Conservation (phyloP, 176 grass and related monocot species). For the Coix lacrymajobi region DNA sequence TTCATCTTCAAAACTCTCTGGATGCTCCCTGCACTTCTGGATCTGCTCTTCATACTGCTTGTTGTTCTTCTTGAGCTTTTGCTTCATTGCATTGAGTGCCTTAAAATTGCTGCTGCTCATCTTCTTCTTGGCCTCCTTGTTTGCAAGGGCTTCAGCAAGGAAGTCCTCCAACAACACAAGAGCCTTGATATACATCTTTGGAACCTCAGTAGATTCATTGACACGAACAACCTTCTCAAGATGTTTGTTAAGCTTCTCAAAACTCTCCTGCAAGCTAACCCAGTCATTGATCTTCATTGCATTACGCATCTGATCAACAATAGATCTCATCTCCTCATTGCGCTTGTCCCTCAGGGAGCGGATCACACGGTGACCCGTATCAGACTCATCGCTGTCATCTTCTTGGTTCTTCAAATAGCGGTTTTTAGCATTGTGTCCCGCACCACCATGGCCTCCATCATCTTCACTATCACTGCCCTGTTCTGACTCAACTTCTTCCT, state of each 20-base stretch:
- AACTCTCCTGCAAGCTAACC: constrained; percentile 84
- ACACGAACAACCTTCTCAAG: constrained; percentile 88
- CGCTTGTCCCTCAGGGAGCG: constrained; percentile 75
- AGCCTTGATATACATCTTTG: constrained; percentile 79
- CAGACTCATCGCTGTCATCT: constrained; percentile 78
- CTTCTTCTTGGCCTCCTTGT: constrained; percentile 97
- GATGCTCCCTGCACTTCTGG: constrained; percentile 54
- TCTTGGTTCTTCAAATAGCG: constrained; percentile 47
- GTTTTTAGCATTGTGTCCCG: constrained; percentile 18
- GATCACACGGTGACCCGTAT: constrained; percentile 57
- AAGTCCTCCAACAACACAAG: constrained; percentile 89
- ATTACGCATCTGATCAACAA: constrained; percentile 89
- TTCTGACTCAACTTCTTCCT: constrained; percentile 44
- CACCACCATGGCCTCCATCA: constrained; percentile 6
- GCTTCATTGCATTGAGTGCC: constrained; percentile 79
- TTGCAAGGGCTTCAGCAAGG: constrained; percentile 79
- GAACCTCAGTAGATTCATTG: constrained; percentile 74
- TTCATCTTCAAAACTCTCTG: constrained; percentile 60
- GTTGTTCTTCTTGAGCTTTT: constrained; percentile 98
- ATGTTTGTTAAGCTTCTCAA: constrained; percentile 97
- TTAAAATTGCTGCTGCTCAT: constrained; percentile 97
- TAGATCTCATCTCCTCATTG: constrained; percentile 83
- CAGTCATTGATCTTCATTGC: constrained; percentile 99
- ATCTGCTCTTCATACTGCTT: constrained; percentile 88
- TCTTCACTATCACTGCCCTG: constrained; percentile 37